A percentile compares a stretch with the other conserved stretches of the same genome.
These are phyloP conservation scores for Euclidium syriacum DNA, from an alignment of 345 rosid genomes.

Conservation along the genomic window DNA sequence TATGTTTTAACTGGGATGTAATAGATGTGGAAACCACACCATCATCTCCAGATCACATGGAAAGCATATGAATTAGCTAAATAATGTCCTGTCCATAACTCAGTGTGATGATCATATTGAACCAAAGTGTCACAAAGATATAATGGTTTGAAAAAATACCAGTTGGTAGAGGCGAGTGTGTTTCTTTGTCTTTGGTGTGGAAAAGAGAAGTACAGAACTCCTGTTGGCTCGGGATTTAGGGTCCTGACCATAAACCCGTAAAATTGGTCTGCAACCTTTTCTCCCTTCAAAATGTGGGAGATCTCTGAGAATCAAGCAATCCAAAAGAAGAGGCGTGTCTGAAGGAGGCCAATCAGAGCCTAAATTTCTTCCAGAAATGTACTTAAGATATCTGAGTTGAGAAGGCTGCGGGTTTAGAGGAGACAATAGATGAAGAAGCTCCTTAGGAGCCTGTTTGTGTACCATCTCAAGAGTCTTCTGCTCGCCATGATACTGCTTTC, in stretches of 20 bases:
- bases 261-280: constrained; percentile 78
- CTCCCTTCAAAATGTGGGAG: constrained; percentile 73
- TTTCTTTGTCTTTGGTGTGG: constrained; percentile 60
- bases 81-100: neutral
- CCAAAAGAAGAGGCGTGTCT: constrained; percentile 79
- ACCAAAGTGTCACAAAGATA: constrained; percentile 5
- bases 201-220: constrained; percentile 81
- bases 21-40: neutral
- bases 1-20: neutral
- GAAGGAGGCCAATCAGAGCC: constrained; percentile 96
- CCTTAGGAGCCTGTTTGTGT: constrained; percentile 95
- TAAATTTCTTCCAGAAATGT: constrained; percentile 84
- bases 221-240: constrained; percentile 63
- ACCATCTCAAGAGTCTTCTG: constrained; percentile 98
- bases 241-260: constrained; percentile 88
- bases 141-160: constrained; percentile 41
- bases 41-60: neutral
- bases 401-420: constrained; percentile 92
- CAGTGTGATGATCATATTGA: constrained; percentile 1
- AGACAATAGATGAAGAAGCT: constrained; percentile 75
- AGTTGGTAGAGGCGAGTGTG: constrained; percentile 54
- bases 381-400: constrained; percentile 94
- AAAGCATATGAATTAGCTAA: neutral
- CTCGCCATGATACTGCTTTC: constrained; percentile 87
- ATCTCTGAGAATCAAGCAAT: constrained; percentile 76